These are phyloP conservation scores for Penicillium canariense DNA, from an alignment of 495 filamentous ascomycete species.

Conservation along the genomic window DNA sequence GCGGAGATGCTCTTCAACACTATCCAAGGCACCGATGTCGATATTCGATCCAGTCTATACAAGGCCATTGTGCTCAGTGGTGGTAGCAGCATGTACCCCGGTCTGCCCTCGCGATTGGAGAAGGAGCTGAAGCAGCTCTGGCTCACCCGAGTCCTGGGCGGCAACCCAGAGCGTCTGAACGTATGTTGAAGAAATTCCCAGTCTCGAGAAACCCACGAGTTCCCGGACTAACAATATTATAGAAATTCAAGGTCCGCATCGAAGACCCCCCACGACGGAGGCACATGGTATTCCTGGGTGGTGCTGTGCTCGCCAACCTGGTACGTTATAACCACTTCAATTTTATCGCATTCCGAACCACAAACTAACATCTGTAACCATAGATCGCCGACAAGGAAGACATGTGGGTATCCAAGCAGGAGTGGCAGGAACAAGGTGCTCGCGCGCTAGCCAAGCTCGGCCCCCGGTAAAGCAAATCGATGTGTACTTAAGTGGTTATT, in stretches of 20 bases:
- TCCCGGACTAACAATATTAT: slow-evolving; percentile 22
- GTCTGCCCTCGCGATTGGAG: slow-evolving; percentile 88
- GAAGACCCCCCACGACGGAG: slow-evolving; percentile 93
- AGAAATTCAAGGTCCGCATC: slow-evolving; percentile 99
- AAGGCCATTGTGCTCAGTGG: slow-evolving; percentile 96
- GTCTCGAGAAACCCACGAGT: too few species aligned
- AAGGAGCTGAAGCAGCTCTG: slow-evolving; percentile 99
- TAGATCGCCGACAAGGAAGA: slow-evolving; percentile 95
- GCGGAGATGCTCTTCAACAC: slow-evolving; percentile 98
- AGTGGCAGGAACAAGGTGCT: slow-evolving; percentile 94
- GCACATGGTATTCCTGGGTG: slow-evolving; percentile 99
- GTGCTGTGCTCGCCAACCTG: slow-evolving; percentile 95
- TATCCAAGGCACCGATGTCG: slow-evolving; percentile 92
- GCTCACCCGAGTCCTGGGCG: slow-evolving; percentile 85
- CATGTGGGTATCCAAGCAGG: slow-evolving; percentile 97
- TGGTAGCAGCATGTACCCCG: slow-evolving; percentile 98
- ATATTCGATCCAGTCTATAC: slow-evolving; percentile 88
- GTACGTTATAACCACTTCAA: slow-evolving; percentile 40
- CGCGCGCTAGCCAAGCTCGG: slow-evolving; percentile 87
- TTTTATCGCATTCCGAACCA: background rate
- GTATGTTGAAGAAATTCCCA: slow-evolving; percentile 39
- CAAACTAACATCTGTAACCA: slow-evolving; percentile 17
- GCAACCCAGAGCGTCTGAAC: slow-evolving; percentile 86
- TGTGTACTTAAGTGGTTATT: slow-evolving; percentile 27
- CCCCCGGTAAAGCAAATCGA: slow-evolving; percentile 52